Percentiles rank a stretch among this genome's conserved stretches.
phyloP scores from a whole-genome alignment of 2,329 filamentous ascomycete genomes.

The Colletotrichum phormii region DNA sequence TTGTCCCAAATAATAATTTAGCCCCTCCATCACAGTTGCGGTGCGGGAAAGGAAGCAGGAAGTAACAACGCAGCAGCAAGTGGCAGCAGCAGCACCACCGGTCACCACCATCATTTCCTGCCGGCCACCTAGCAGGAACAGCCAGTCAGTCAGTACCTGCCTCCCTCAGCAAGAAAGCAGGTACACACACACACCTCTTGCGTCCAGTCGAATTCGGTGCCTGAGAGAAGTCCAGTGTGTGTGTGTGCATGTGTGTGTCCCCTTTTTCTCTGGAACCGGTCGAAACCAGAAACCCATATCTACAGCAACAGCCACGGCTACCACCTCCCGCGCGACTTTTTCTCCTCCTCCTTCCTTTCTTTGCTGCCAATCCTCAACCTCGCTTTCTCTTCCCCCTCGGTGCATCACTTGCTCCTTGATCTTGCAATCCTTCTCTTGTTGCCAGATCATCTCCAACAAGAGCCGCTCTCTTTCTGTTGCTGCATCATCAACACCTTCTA shows the following conservation, averaged over 20 bases:
- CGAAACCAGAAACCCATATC: conserved; percentile 34
- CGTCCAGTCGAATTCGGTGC: too few relatives aligned
- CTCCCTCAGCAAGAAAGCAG: not conserved
- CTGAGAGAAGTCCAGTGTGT: not conserved
- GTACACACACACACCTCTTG: not conserved
- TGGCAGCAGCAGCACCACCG: not conserved
- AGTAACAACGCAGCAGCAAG: not conserved
- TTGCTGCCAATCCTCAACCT: conserved; percentile 16
- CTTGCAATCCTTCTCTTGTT: conserved; percentile 5
- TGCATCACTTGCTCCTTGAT: not conserved
- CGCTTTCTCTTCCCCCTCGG: not conserved
- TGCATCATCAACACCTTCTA: conserved; percentile 12
- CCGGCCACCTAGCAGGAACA: not conserved
- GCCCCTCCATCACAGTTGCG: conserved; percentile 49
- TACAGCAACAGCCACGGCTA: conserved; percentile 35
- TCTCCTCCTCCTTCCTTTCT: conserved; percentile 1
- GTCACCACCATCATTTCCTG: not conserved
- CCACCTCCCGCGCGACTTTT: not conserved
- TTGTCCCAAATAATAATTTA: conserved; percentile 49
- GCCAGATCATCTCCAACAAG: not conserved
- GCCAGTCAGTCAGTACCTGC: not conserved
- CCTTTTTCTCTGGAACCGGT: conserved; percentile 34
- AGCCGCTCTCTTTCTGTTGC: conserved; percentile 11
- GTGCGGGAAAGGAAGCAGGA: conserved; percentile 10
- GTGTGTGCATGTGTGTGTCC: conserved; percentile 7